Evolutionary conservation across 1,284 basidiomycete species (phyloP).

Genomic region (Malassezia nana): DNA sequence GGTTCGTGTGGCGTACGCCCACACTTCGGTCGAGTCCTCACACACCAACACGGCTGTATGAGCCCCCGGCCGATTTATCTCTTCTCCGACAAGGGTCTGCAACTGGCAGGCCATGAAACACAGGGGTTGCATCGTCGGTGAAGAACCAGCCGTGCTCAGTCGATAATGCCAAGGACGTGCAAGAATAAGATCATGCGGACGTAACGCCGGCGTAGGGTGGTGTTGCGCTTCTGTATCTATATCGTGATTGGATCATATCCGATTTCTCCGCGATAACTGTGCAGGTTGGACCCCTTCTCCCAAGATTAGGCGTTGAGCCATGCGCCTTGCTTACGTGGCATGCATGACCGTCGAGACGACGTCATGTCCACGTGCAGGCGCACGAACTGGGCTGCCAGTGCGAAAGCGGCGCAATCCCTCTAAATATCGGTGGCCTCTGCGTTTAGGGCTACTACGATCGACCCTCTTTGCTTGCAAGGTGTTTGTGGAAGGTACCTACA

Average conservation of each 20-base stretch:
- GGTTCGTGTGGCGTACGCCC: conserved; percentile 7
- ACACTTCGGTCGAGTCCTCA: conserved; percentile 8
- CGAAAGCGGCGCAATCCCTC: not conserved
- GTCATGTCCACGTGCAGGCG: not conserved
- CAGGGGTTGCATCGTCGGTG: not conserved
- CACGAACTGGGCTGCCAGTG: not conserved
- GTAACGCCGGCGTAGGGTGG: not conserved
- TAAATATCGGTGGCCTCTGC: not conserved
- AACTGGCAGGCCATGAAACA: not conserved
- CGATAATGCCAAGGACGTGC: not conserved
- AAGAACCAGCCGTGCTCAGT: not conserved
- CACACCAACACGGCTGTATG: conserved; percentile 7
- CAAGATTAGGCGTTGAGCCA: not conserved
- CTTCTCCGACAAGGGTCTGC: conserved; percentile 16
- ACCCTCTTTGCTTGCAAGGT: not conserved
- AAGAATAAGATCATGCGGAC: not conserved
- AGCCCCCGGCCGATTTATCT: conserved; percentile 10
- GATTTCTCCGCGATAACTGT: not conserved
- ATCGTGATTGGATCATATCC: not conserved
- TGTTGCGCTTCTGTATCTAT: not conserved
- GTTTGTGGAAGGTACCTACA: no score
- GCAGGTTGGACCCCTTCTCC: not conserved
- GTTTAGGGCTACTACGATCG: not conserved
- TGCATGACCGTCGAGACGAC: not conserved
- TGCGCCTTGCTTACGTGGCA: not conserved